Percentiles rank a stretch among this genome's conserved stretches.
phyloP scores from a whole-genome alignment of 306 rosid species.

The Cucurbita maxima region DNA sequence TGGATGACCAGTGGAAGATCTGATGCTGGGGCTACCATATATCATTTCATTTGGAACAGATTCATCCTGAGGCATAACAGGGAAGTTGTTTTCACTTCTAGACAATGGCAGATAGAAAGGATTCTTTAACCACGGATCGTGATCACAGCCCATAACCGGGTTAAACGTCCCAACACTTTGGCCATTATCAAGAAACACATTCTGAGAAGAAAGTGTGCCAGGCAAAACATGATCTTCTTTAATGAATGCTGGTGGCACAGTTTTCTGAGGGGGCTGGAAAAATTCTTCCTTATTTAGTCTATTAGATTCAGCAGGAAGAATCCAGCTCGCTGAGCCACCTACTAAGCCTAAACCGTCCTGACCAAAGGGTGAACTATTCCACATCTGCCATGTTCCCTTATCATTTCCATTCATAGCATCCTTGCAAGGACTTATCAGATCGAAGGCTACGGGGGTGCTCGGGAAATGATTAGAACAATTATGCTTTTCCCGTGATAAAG shows the following conservation, averaged over 20 bases:
- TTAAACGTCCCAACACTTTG: slow-evolving; percentile 51
- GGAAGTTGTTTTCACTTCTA: slow-evolving; percentile 25
- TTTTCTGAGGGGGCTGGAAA: slow-evolving; percentile 59
- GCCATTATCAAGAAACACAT: slow-evolving; percentile 53
- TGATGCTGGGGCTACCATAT: slow-evolving; percentile 50
- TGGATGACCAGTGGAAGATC: slow-evolving; percentile 35
- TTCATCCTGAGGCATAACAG: slow-evolving; percentile 43
- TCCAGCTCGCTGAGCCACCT: slow-evolving; percentile 79
- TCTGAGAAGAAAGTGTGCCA: slow-evolving; percentile 47
- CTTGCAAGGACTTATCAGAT: slow-evolving; percentile 28
- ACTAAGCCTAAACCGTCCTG: slow-evolving; percentile 87
- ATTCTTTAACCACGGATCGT: slow-evolving; percentile 72
- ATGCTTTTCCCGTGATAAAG: slow-evolving; percentile 76
- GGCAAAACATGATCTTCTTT: slow-evolving; percentile 56
- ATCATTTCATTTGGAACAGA: slow-evolving; percentile 42
- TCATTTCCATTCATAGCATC: slow-evolving; percentile 45
- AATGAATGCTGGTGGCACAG: slow-evolving; percentile 60
- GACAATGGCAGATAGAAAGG: slow-evolving; percentile 65
- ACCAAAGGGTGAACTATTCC: slow-evolving; percentile 76
- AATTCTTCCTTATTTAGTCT: slow-evolving; percentile 53
- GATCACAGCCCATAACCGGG: slow-evolving; percentile 44
- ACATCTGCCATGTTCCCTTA: slow-evolving; percentile 93
- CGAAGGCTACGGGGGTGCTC: slow-evolving; percentile 29
- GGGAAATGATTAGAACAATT: slow-evolving; percentile 38
- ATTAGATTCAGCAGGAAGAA: slow-evolving; percentile 45